A percentile compares a stretch with the other conserved stretches of the same genome.
These are phyloP conservation scores for Ganoderma lingzhi DNA, from an alignment of 1,284 basidiomycete genomes.

Conservation along the genomic window DNA sequence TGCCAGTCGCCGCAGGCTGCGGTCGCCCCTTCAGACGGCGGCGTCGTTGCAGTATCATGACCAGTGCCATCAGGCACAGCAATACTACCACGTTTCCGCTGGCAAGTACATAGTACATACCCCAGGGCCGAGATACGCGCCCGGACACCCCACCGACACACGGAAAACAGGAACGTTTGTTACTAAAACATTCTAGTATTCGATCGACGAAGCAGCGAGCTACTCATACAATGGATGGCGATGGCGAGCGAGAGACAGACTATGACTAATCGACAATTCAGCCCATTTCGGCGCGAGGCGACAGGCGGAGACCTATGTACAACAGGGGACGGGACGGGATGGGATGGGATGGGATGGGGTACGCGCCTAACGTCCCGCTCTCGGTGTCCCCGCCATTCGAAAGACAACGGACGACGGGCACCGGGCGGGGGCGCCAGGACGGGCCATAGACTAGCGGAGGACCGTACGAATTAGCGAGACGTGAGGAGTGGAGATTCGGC, in stretches of 20 bases:
- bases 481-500: background rate
- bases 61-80: too few relatives aligned
- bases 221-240: background rate
- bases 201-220: background rate
- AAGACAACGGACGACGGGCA: background rate
- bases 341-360: background rate
- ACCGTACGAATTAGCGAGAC: background rate
- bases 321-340: background rate
- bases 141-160: too few relatives aligned
- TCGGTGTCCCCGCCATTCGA: background rate
- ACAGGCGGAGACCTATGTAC: conserved; percentile 3
- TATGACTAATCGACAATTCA: background rate
- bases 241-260: background rate
- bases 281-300: background rate
- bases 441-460: conserved; percentile 1
- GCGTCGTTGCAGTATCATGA: too few relatives aligned
- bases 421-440: background rate
- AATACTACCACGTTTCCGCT: too few relatives aligned
- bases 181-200: conserved; percentile 3
- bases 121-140: too few relatives aligned
- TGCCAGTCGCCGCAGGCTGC: too few relatives aligned
- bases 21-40: too few relatives aligned
- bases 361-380: background rate
- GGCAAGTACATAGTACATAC: too few relatives aligned
- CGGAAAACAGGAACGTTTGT: background rate